These are phyloP conservation scores for Xylaria sp. DNA, from an alignment of 2,329 filamentous ascomycete species.

Conservation along the genomic window DNA sequence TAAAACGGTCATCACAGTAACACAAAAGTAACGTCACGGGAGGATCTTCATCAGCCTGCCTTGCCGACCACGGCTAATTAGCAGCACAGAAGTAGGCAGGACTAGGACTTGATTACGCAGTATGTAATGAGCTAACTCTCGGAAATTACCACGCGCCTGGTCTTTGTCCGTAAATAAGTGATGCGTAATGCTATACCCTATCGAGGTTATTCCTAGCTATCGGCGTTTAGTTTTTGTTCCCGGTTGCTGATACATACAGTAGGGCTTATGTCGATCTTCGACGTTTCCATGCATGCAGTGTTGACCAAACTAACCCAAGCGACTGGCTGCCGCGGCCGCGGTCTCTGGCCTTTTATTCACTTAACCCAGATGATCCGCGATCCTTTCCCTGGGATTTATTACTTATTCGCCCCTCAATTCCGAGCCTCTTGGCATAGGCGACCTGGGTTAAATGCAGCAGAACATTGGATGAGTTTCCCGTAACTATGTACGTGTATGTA, in stretches of 20 bases:
- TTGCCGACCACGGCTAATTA: slow-evolving; percentile 11
- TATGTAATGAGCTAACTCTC: not conserved
- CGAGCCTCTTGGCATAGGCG: slow-evolving; percentile 14
- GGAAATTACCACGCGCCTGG: slow-evolving; percentile 23
- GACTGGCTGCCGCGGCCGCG: slow-evolving; percentile 28
- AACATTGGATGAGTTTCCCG: too few species aligned
- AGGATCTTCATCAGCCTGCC: not conserved
- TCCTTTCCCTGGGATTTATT: not conserved
- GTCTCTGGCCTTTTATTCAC: slow-evolving; percentile 1
- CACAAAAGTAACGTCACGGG: slow-evolving; percentile 3
- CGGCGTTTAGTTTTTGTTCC: not conserved
- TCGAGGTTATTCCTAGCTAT: slow-evolving; percentile 2
- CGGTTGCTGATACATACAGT: slow-evolving; percentile 5
- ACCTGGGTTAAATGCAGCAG: slow-evolving; percentile 15
- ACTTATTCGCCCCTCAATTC: not conserved
- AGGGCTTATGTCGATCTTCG: slow-evolving; percentile 21
- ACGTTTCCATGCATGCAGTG: slow-evolving; percentile 19
- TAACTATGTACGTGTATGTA: not conserved
- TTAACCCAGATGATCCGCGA: not conserved
- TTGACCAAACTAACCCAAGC: slow-evolving; percentile 6
- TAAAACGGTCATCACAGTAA: slow-evolving; percentile 8
- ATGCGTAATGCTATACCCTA: not conserved
- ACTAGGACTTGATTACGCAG: not conserved
- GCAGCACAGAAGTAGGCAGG: not conserved
- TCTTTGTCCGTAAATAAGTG: not conserved